phyloP scores from a whole-genome alignment of 108 stramenopile genomes.

The Cyclotella sp. region DNA sequence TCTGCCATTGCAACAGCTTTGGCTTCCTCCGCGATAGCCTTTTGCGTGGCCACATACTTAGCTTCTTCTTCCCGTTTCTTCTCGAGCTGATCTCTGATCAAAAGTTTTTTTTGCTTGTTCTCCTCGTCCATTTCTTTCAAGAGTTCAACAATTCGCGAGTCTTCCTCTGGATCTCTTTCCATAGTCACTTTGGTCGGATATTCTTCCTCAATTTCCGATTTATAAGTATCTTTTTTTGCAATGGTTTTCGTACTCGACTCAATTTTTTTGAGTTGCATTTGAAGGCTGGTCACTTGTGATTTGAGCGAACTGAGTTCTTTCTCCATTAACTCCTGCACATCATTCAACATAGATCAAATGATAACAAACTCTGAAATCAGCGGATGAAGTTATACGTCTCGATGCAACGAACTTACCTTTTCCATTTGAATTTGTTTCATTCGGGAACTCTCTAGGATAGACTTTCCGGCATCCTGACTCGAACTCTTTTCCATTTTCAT shows the following conservation, averaged over 20 bases:
- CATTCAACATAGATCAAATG: not conserved
- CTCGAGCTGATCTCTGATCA: slow-evolving; percentile 26
- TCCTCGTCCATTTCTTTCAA: slow-evolving; percentile 51
- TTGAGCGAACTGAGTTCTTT: slow-evolving; percentile 13
- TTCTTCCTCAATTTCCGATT: slow-evolving; percentile 46
- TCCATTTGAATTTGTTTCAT: slow-evolving; percentile 30
- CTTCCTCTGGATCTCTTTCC: slow-evolving; percentile 47
- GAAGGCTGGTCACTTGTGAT: slow-evolving; percentile 16
- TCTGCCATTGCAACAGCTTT: slow-evolving; percentile 14
- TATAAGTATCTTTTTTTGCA: slow-evolving; percentile 1
- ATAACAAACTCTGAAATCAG: too few species aligned
- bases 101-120: slow-evolving; percentile 28
- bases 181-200: slow-evolving; percentile 35
- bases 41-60: slow-evolving; percentile 26
- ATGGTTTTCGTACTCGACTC: slow-evolving; percentile 1
- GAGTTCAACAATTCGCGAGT: slow-evolving; percentile 41
- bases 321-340: slow-evolving; percentile 12
- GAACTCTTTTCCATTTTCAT: slow-evolving; percentile 39
- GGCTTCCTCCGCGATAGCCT: slow-evolving; percentile 33
- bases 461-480: slow-evolving; percentile 15
- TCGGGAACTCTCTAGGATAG: slow-evolving; percentile 33
- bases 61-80: slow-evolving; percentile 42
- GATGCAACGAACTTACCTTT: slow-evolving; percentile 24
- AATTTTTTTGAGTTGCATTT: not conserved
- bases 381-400: not conserved